These are phyloP conservation scores for Penicillium expansum DNA, from an alignment of 2,329 filamentous ascomycete genomes.

Conservation along the genomic window DNA sequence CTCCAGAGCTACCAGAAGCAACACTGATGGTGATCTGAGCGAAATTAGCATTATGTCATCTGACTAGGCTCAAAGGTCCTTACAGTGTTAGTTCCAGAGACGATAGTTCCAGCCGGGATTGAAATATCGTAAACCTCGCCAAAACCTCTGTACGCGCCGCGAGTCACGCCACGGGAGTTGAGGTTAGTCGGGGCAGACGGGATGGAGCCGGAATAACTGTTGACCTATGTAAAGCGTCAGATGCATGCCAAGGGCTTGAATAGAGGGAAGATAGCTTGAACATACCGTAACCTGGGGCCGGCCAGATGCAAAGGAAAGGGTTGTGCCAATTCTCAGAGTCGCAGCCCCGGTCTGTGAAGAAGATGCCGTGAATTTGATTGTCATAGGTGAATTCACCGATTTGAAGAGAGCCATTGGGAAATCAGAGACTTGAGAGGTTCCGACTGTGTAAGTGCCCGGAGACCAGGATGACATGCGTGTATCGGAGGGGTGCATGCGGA, in stretches of 20 bases:
- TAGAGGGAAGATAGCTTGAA: not conserved
- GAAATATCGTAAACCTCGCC: conserved; percentile 63
- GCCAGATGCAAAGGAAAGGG: conserved; percentile 59
- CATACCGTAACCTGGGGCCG: conserved; percentile 51
- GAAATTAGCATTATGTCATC: not conserved
- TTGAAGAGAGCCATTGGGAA: conserved; percentile 69
- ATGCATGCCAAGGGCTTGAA: not conserved
- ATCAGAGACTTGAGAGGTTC: conserved; percentile 50
- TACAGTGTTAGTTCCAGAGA: conserved; percentile 59
- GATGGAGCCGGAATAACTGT: conserved; percentile 50
- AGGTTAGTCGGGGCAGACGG: conserved; percentile 61
- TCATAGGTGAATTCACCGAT: conserved; percentile 57
- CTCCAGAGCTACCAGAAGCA: conserved; percentile 58
- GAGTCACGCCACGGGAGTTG: conserved; percentile 62
- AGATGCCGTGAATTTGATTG: conserved; percentile 58
- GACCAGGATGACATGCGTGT: conserved; percentile 62
- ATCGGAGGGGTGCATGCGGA: conserved; percentile 68
- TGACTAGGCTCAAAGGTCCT: not conserved
- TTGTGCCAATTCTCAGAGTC: conserved; percentile 64
- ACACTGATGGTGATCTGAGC: conserved; percentile 54
- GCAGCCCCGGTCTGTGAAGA: conserved; percentile 52
- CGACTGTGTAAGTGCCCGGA: conserved; percentile 60
- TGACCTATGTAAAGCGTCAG: conserved; percentile 40
- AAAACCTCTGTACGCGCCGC: conserved; percentile 62
- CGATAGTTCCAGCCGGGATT: conserved; percentile 60